phyloP scores from a whole-genome alignment of 202 grass and related monocot species.

The Cymbopogon flexuosus region DNA sequence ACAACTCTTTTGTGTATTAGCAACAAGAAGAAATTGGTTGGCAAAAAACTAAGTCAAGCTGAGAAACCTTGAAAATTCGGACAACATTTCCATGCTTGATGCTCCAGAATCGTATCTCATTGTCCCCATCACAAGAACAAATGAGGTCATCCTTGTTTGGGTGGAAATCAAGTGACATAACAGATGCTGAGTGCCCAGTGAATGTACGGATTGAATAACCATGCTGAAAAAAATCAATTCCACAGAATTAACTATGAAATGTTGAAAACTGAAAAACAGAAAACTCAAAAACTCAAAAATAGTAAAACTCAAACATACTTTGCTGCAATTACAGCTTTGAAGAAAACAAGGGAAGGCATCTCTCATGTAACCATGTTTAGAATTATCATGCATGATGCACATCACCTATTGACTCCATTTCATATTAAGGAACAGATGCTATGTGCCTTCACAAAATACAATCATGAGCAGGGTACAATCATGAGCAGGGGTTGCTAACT shows the following conservation, averaged over 20 bases:
- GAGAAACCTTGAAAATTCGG: conserved; percentile 51
- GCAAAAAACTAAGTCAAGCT: neutral
- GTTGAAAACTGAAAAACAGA: neutral
- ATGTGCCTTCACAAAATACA: neutral
- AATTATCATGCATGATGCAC: neutral
- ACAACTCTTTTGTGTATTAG: neutral
- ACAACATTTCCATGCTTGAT: conserved; percentile 45
- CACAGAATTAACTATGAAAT: neutral
- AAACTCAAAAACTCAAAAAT: neutral
- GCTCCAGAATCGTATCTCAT: conserved; percentile 69
- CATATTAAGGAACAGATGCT: neutral
- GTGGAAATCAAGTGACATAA: conserved; percentile 75
- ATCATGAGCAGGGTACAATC: neutral
- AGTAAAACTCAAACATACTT: neutral
- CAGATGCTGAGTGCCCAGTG: conserved; percentile 62
- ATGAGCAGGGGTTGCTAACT: neutral
- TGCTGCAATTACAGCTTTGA: neutral
- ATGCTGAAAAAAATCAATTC: conserved; percentile 41
- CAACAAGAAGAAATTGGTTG: neutral
- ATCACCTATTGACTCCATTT: conserved; percentile 3
- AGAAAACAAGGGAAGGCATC: neutral
- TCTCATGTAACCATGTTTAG: neutral
- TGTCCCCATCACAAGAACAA: conserved; percentile 61
- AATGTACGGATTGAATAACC: conserved; percentile 49
- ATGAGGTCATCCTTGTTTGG: conserved; percentile 78